Evolutionary conservation across 495 filamentous ascomycete genomes (phyloP), one percentile per base, ranked within the genome.

Genomic region (Aspergillus saccharolyticus): DNA sequence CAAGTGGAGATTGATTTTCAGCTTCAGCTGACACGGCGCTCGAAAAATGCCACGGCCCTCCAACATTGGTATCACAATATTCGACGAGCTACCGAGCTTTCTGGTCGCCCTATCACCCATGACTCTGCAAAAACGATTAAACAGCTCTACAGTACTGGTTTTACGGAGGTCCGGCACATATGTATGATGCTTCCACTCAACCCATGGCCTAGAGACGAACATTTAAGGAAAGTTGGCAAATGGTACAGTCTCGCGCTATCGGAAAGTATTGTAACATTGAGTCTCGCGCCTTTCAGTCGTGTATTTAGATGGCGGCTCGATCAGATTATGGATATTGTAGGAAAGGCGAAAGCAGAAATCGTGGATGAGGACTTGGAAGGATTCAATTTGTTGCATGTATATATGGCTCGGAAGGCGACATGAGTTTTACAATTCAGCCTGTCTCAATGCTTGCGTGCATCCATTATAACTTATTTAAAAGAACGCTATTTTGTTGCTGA

Each of bases 1-100:
- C 91, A 96, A 54, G 84, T 96, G n/a, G 93, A 97, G 67, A 89
- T 97, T 30, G 91, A 97, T 68, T 84, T 88, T 48, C 73, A 80
- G 21, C 90, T 89, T 16, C 87, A 84, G 20, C 88, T 84, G 56
- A 89, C 92, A 55, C 87, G 90, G 62, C 79, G 82, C n/a, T 82
- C 67, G 56, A 84, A 64, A 70, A 81, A 43, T 66, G 55, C 73
- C 78, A 47, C 81, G 71, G 53, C 71, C 67, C 39, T 74, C 84
- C 53, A 70, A 62, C 58, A 81, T 59, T 96, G 91, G 92, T 87
- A 87, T 57, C 71, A 81, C 10, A 82, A 81, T 57, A 62, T 96
- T 19, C 73, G 83, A 46, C 78, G 85, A 52, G 88, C 89, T n/a
- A 94, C 90, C 33, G 77, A 81, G 42, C 71, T 79, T 14, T 75